Evolutionary conservation across 495 filamentous ascomycete species (phyloP).

Genomic region (Neurospora sp.): DNA sequence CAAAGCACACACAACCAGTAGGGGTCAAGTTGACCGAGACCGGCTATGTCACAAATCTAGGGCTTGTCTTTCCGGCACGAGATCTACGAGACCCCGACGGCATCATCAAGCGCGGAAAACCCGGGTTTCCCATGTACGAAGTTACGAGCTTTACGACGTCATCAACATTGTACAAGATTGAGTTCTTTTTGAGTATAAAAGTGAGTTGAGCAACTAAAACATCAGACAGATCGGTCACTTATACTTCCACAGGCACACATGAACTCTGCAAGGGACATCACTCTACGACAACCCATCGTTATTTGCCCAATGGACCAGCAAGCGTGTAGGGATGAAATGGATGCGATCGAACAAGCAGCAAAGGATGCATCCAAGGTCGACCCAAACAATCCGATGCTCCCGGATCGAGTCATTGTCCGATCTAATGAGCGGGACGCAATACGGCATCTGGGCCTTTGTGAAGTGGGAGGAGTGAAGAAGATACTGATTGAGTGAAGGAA

Average conservation of each 20-base stretch:
- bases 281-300: constrained; percentile 85
- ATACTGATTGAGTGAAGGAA: constrained; percentile 72
- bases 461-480: constrained; percentile 79
- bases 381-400: constrained; percentile 79
- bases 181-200: constrained; percentile 92
- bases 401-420: constrained; percentile 69
- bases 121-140: constrained; percentile 80
- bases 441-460: constrained; percentile 66
- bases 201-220: constrained; percentile 36
- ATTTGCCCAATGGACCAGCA: constrained; percentile 94
- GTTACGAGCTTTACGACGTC: constrained; percentile 89
- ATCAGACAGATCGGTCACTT: constrained; percentile 4
- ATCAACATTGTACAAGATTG: constrained; percentile 92
- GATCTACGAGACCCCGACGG: constrained; percentile 84
- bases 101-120: constrained; percentile 71
- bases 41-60: constrained; percentile 85
- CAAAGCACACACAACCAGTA: constrained; percentile 72
- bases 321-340: constrained; percentile 95
- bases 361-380: constrained; percentile 82
- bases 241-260: constrained; percentile 61
- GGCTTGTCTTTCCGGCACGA: constrained; percentile 82
- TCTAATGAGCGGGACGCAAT: constrained; percentile 68
- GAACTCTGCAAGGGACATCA: constrained; percentile 82
- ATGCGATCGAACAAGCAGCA: constrained; percentile 89
- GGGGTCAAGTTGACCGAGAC: constrained; percentile 74